Percentiles rank a stretch among this genome's conserved stretches.
Conservation (phyloP, 352 stramenopile genomes). For the Pythium brassicae region DNA sequence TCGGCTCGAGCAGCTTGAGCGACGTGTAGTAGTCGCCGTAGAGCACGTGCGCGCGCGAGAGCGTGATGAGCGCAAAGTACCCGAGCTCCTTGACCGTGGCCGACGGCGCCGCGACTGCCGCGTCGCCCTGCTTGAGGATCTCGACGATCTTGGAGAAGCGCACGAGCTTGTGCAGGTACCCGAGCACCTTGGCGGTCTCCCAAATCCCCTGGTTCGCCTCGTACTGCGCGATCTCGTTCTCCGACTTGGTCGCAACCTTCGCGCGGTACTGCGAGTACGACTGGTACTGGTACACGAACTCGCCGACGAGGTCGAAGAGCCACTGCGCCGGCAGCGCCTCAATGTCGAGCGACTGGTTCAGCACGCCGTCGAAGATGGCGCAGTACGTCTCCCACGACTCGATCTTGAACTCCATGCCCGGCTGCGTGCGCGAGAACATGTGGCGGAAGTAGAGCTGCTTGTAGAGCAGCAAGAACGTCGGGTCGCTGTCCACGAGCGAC, state of each 20-base stretch:
- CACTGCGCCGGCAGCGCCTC: slow-evolving; percentile 92
- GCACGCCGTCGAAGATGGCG: slow-evolving; percentile 92
- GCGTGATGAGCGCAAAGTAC: slow-evolving; percentile 94
- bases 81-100: slow-evolving; percentile 88
- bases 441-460: slow-evolving; percentile 96
- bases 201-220: slow-evolving; percentile 90
- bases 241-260: slow-evolving; percentile 63
- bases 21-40: slow-evolving; percentile 96
- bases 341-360: slow-evolving; percentile 81
- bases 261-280: slow-evolving; percentile 96
- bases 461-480: slow-evolving; percentile 95
- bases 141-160: slow-evolving; percentile 89
- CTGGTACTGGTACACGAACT: slow-evolving; percentile 99
- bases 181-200: slow-evolving; percentile 94
- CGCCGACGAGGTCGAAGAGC: slow-evolving; percentile 98
- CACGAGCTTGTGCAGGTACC: slow-evolving; percentile 94
- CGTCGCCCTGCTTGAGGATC: slow-evolving; percentile 63
- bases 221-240: slow-evolving; percentile 54
- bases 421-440: slow-evolving; percentile 91
- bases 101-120: slow-evolving; percentile 39
- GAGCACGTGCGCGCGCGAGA: slow-evolving; percentile 94
- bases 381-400: slow-evolving; percentile 93
- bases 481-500: slow-evolving; percentile 82
- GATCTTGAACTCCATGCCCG: slow-evolving; percentile 87
- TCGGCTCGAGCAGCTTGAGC: slow-evolving; percentile 88